Evolutionary conservation across 768 basidiomycete genomes (phyloP), one percentile per base, ranked within the genome.

Genomic region (Fomitopsis serialis): DNA sequence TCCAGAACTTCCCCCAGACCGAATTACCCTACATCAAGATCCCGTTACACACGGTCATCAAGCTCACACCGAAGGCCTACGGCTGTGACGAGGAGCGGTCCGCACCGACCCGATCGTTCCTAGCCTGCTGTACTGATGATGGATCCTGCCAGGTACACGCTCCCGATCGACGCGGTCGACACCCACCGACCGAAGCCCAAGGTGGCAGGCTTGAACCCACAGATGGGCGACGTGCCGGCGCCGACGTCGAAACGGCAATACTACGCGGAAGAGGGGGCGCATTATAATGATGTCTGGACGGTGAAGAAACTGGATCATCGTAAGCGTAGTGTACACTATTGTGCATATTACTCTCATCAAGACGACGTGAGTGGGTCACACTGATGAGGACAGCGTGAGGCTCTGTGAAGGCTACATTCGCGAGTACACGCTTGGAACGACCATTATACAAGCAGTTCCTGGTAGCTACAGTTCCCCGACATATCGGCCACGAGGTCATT

Each of bases 11-110:
- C 22, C 82, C 90, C 0, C 97, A 97, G 68, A 90, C 80, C 22
- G 94, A 98, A 65, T 77, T 99, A 32, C 97, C 97, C 1, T 99
- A 99, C 67, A 91, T 98, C 76, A 96, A 95, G 74, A 94, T 98
- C 44, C 94, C 94, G 0, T 70, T 96, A 52, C 97, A 99, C 66
- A 99, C 96, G 0, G 88, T 99, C 35, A 97, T 99, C 69, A 98
- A 98, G 72, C 78, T 99, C 44, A 98, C 96, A 1, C 97, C 97
- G 10, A 94, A 92, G 66, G 97, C 97, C 1, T 99, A 98, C 67
- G 97, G 97, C 36, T 98, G 96, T 73, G 94, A 98, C 67, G 97
- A 99, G 67, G 94, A 95, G 68, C 79, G 95, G 89, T 87, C 52
- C 45, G 74, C 48, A 53, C 17, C 12, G 9, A 32, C 27, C 25